Evolutionary conservation across 331 rosid genomes (phyloP).

Genomic region (Acacia pycnantha): DNA sequence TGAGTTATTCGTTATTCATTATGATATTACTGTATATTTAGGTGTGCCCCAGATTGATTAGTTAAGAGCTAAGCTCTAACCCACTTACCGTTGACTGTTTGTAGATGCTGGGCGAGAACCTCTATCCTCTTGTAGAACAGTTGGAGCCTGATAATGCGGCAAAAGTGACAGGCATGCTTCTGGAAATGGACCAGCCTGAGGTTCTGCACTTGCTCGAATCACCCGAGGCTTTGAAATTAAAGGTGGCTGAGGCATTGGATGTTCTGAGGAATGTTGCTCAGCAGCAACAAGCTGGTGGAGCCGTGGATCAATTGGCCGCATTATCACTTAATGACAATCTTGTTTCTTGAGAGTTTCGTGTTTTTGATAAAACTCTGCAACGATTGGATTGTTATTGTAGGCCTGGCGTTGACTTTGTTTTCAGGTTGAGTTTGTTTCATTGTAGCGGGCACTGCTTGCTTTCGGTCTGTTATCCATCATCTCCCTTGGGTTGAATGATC

Average conservation of each 20-base stretch:
- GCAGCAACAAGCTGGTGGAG: slow-evolving; percentile 67
- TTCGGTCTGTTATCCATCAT: neutral
- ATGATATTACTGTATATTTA: too few relatives aligned
- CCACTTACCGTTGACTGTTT: neutral
- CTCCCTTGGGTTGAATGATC: neutral
- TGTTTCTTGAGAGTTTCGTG: slow-evolving; percentile 41
- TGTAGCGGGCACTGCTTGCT: slow-evolving; percentile 9
- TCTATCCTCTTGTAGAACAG: slow-evolving; percentile 81
- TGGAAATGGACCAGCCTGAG: slow-evolving; percentile 85
- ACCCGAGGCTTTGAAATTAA: slow-evolving; percentile 70
- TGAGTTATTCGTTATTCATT: neutral
- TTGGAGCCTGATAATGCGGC: slow-evolving; percentile 76
- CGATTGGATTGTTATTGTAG: slow-evolving; percentile 19
- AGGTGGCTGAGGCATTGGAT: slow-evolving; percentile 82
- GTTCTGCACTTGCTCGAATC: slow-evolving; percentile 77
- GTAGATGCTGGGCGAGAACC: slow-evolving; percentile 79
- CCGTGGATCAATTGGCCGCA: slow-evolving; percentile 67
- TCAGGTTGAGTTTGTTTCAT: slow-evolving; percentile 4
- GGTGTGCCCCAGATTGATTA: neutral
- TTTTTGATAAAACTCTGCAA: neutral
- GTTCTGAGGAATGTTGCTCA: slow-evolving; percentile 69
- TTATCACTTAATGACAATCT: slow-evolving; percentile 59
- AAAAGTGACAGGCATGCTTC: slow-evolving; percentile 79
- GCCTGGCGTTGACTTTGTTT: slow-evolving; percentile 22
- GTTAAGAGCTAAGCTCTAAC: neutral